Percentiles rank a stretch among this genome's conserved stretches.
phyloP scores from a whole-genome alignment of 2,329 filamentous ascomycete species.

The Pseudogymnoascus sp. region DNA sequence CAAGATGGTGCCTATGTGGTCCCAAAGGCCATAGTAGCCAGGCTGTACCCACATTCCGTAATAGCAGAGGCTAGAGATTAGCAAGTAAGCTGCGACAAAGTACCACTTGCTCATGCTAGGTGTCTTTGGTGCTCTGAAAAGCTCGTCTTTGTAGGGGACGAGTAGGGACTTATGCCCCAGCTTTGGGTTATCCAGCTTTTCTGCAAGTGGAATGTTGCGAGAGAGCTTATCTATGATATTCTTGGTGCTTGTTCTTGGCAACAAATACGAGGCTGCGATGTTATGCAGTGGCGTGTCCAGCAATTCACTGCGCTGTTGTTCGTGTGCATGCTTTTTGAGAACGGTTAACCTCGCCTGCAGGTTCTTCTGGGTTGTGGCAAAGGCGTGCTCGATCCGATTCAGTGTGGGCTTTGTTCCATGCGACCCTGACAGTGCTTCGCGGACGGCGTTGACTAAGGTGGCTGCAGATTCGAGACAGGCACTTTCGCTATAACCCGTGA shows the following conservation, averaged over 20 bases:
- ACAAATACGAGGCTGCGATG: not conserved
- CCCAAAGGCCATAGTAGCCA: not conserved
- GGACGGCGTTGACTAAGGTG: not conserved
- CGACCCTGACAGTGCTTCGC: not conserved
- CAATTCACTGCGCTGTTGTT: not conserved
- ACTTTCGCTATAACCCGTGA: not conserved
- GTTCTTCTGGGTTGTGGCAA: not conserved
- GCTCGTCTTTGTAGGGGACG: not conserved
- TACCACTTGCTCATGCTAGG: not conserved
- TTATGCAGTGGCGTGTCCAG: not conserved
- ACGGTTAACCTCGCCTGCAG: not conserved
- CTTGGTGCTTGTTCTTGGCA: constrained; percentile 8
- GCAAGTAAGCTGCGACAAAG: not conserved
- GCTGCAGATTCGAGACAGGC: not conserved
- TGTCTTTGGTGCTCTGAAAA: not conserved
- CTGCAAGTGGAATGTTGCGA: constrained; percentile 13
- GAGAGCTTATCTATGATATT: constrained; percentile 13
- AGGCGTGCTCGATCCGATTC: not conserved
- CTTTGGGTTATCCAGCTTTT: constrained; percentile 12
- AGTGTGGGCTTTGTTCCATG: not conserved
- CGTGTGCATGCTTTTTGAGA: constrained; percentile 1
- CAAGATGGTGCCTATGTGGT: not conserved
- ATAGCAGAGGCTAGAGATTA: not conserved
- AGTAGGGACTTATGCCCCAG: not conserved
- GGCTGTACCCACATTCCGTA: not conserved